Percentiles rank a stretch among this genome's conserved stretches.
phyloP scores from a whole-genome alignment of 192 early-diverging fungal species.

The Coemansia sp. region DNA sequence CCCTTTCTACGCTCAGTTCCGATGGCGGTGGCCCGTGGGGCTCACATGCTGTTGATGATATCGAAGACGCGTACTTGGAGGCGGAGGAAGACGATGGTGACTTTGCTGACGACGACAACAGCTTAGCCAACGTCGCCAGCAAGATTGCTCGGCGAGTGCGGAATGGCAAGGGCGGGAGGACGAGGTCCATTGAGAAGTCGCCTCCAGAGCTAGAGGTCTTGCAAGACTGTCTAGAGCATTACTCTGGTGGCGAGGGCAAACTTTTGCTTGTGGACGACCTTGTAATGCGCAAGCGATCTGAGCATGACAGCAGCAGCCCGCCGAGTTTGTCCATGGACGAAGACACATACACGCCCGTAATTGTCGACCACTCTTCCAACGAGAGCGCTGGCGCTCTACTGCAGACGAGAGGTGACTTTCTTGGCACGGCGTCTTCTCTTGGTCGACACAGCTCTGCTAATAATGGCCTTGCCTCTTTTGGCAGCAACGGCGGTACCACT shows the following conservation, averaged over 20 bases:
- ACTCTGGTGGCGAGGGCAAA: slow-evolving; percentile 16
- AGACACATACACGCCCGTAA: background rate
- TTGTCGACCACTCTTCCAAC: background rate
- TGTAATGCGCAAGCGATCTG: background rate
- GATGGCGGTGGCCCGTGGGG: slow-evolving; percentile 41
- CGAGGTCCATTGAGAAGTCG: background rate
- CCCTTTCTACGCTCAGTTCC: background rate
- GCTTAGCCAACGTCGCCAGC: background rate
- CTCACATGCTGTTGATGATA: slow-evolving; percentile 61
- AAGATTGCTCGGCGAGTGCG: background rate
- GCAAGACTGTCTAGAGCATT: slow-evolving; percentile 31
- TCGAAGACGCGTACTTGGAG: slow-evolving; percentile 81
- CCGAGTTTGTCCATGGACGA: background rate
- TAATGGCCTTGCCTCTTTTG: background rate
- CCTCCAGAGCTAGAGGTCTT: slow-evolving; percentile 32
- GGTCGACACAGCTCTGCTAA: background rate
- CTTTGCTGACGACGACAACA: slow-evolving; percentile 23
- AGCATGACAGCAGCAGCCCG: background rate
- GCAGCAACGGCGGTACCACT: background rate
- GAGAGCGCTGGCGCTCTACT: slow-evolving; percentile 1
- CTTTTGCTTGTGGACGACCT: background rate
- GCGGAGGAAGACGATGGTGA: slow-evolving; percentile 61
- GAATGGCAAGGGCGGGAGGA: background rate
- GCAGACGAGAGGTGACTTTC: background rate
- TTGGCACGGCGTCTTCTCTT: background rate